phyloP scores from a whole-genome alignment of 2,329 filamentous ascomycete species.

The Scedosporium aurantiacum region DNA sequence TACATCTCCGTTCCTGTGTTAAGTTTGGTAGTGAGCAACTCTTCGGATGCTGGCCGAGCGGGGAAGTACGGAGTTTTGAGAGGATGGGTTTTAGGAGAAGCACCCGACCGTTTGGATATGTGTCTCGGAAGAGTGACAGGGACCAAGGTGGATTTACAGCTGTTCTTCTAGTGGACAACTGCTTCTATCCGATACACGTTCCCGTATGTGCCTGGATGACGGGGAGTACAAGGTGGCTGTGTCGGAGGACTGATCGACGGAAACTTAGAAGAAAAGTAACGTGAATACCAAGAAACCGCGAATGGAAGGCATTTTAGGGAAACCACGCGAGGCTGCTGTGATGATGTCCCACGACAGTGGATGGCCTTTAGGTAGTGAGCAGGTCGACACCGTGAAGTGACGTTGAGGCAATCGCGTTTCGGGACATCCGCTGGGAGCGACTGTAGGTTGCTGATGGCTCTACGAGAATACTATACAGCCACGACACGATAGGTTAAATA shows the following conservation, averaged over 20 bases:
- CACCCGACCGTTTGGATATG: constrained; percentile 1
- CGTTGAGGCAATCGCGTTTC: too few relatives aligned
- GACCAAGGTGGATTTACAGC: neutral
- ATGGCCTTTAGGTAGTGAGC: neutral
- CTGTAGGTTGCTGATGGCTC: too few relatives aligned
- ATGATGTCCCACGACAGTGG: neutral
- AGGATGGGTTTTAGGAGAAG: neutral
- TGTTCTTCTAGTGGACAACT: neutral
- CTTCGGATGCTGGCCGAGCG: neutral
- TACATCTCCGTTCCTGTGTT: neutral
- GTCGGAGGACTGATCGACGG: neutral
- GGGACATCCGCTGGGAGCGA: too few relatives aligned
- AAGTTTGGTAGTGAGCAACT: neutral
- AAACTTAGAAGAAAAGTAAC: neutral
- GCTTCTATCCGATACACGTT: neutral
- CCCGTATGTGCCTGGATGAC: neutral
- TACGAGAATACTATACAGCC: too few relatives aligned
- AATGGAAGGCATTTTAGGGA: neutral
- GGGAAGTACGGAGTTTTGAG: neutral
- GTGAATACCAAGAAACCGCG: neutral
- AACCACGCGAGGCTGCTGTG: neutral
- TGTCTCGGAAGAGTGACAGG: neutral
- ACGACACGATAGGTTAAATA: too few relatives aligned
- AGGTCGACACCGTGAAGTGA: neutral
- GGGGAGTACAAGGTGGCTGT: neutral